These are phyloP conservation scores for Albugo candida DNA, from an alignment of 352 stramenopile genomes.

Conservation along the genomic window DNA sequence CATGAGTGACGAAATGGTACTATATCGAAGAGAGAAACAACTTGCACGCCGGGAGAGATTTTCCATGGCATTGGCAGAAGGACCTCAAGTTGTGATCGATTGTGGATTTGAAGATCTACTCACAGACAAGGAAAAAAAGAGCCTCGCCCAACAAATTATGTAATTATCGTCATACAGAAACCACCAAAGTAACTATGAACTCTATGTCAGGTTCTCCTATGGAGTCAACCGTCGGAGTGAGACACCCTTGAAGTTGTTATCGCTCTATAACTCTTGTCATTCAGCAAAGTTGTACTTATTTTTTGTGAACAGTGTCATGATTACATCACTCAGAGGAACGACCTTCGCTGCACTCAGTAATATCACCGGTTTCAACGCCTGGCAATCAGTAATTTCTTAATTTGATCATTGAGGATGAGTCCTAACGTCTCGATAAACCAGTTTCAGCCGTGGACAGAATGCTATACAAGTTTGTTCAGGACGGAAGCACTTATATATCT, in stretches of 20 bases:
- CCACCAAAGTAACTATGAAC: conserved; percentile 15
- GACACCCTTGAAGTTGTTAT: conserved; percentile 25
- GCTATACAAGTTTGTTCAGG: conserved; percentile 55
- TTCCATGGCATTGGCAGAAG: conserved; percentile 70
- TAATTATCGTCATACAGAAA: conserved; percentile 42
- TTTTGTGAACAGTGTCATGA: conserved; percentile 18
- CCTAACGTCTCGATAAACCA: conserved; percentile 7
- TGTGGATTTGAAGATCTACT: conserved; percentile 89
- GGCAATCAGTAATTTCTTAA: conserved; percentile 25
- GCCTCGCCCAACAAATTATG: conserved; percentile 87
- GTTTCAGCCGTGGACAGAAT: conserved; percentile 33
- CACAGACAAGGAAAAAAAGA: conserved; percentile 84
- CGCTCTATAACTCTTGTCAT: neutral
- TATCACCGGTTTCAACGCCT: conserved; percentile 80
- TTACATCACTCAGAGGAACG: conserved; percentile 52
- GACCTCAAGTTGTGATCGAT: conserved; percentile 79
- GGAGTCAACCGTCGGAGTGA: conserved; percentile 45
- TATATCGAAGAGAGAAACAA: conserved; percentile 29
- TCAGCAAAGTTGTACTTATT: neutral
- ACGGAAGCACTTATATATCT: conserved; percentile 87
- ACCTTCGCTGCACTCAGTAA: conserved; percentile 72
- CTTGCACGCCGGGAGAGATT: conserved; percentile 54
- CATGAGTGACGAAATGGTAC: conserved; percentile 59
- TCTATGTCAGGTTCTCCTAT: conserved; percentile 49
- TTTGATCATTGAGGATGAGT: neutral